Base-by-base conservation (phyloP, 805 yeast genomes). In the Vanderwaltozyma polyspora region DNA sequence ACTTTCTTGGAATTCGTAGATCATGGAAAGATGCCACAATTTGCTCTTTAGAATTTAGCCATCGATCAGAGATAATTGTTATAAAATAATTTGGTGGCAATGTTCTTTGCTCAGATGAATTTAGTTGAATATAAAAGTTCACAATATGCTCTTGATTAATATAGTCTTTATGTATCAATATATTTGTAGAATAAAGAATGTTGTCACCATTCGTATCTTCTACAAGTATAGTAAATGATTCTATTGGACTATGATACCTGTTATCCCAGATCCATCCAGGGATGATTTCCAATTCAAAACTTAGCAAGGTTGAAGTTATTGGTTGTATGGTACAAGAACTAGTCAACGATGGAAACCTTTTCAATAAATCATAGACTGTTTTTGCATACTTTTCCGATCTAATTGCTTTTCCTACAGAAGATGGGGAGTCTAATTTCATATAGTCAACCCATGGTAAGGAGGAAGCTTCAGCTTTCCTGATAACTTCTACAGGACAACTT, bases 191-290 rank as follows among this genome's bases (percentile, higher is more conserved):
- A 47, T 65, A 74, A n/a, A 89, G 60, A 14, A 87, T 67, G 34
- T 63, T 66, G 38, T 83, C 89, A 4, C 95, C 94, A 51, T 83
- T 79, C 32, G 81, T 69, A 49, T 87, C 95, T 50, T 85, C 95
- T 2, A 85, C 82, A 3, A 84, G 34, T 3, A 91, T 40, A 21
- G 76, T 55, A 46, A 86, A 91, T 5, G 71, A 60, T 49, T 87
- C 89, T 2, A 71, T 61, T 19, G 52, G 57, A 0, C 81, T 81
- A 48, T 86, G 95, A 3, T 78, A 38, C 5, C 51, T 53, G 8
- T 52, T 43, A 52, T 82, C 80, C 95, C 96, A 87, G 13, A 62
- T 64, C 82, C 94, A 91, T 10, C 68, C 63, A 0, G 96, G 91
- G 0, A 61, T 42, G 2, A 84, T 56, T 34, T 75, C 84, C 2